Conservation (phyloP, 179 eudicot species). For the Silene noctiflora region DNA sequence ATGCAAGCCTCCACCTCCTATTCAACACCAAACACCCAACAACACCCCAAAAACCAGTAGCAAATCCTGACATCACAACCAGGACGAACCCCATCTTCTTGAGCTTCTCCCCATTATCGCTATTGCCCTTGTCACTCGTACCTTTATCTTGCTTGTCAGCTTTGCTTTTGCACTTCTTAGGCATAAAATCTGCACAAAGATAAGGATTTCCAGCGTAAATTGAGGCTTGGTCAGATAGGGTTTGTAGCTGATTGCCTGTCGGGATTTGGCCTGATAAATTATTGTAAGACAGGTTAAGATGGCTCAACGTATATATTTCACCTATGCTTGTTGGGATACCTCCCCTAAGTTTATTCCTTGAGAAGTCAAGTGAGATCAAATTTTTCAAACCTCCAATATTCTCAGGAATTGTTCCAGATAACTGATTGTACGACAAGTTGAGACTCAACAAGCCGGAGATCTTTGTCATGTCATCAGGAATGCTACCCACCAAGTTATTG, state of each 20-base stretch:
- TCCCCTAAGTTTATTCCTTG: background rate
- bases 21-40: slow-evolving; percentile 13
- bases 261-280: slow-evolving; percentile 21
- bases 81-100: slow-evolving; percentile 16
- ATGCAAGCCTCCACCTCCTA: slow-evolving; percentile 16
- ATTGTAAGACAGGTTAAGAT: slow-evolving; percentile 23
- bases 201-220: slow-evolving; percentile 6
- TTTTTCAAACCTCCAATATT: slow-evolving; percentile 16
- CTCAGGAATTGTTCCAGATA: slow-evolving; percentile 12
- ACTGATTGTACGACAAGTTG: slow-evolving; percentile 10
- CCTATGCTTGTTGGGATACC: slow-evolving; percentile 19
- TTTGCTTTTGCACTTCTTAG: slow-evolving; percentile 14
- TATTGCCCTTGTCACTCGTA: background rate
- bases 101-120: background rate
- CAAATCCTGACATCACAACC: slow-evolving; percentile 21
- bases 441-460: background rate
- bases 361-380: slow-evolving; percentile 15
- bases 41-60: slow-evolving; percentile 14
- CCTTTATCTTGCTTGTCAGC: background rate
- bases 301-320: background rate
- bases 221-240: background rate
- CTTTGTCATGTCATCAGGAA: slow-evolving; percentile 13
- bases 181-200: slow-evolving; percentile 16
- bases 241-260: slow-evolving; percentile 12
- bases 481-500: background rate